Conservation (phyloP, 768 basidiomycete genomes). For the Lepiota venenata region DNA sequence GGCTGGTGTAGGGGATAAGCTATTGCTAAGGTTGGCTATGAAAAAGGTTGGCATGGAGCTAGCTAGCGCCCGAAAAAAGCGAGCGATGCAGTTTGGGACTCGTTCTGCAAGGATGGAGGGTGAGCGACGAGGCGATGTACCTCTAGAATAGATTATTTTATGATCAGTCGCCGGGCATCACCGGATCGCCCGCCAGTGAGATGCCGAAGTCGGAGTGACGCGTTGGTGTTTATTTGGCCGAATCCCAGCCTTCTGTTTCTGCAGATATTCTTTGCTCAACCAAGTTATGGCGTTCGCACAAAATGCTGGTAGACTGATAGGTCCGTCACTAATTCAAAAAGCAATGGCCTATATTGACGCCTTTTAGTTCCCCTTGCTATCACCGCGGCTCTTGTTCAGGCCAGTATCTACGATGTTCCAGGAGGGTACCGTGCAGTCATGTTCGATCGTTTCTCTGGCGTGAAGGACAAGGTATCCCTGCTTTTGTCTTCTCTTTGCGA, state of each 20-base stretch:
- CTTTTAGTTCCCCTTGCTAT: conserved; percentile 45
- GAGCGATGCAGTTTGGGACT: conserved; percentile 97
- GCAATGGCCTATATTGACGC: conserved; percentile 19
- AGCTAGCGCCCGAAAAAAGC: conserved; percentile 77
- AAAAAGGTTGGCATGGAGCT: conserved; percentile 69
- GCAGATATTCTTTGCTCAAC: conserved; percentile 9
- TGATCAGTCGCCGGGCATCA: conserved; percentile 1
- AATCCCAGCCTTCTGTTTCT: conserved; percentile 12
- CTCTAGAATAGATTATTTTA: conserved; percentile 24
- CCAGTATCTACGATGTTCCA: conserved; percentile 73
- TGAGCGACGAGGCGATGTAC: conserved; percentile 50
- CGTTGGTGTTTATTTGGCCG: conserved; percentile 16
- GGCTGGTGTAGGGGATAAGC: conserved; percentile 87
- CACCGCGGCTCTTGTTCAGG: conserved; percentile 39
- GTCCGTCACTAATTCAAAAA: conserved; percentile 16
- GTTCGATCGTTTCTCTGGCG: conserved; percentile 96
- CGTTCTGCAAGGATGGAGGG: conserved; percentile 84
- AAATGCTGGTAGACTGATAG: conserved; percentile 14
- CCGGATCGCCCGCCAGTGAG: too few relatives aligned
- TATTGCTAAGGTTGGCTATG: conserved; percentile 72
- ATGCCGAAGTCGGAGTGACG: conserved; percentile 13
- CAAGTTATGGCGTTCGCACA: conserved; percentile 49
- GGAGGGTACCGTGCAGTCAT: conserved; percentile 94
- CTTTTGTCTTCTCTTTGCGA: background rate
- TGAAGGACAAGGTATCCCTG: conserved; percentile 64